Evolutionary conservation across 2,329 filamentous ascomycete species (phyloP).

Genomic region (Aspergillus fischeri): DNA sequence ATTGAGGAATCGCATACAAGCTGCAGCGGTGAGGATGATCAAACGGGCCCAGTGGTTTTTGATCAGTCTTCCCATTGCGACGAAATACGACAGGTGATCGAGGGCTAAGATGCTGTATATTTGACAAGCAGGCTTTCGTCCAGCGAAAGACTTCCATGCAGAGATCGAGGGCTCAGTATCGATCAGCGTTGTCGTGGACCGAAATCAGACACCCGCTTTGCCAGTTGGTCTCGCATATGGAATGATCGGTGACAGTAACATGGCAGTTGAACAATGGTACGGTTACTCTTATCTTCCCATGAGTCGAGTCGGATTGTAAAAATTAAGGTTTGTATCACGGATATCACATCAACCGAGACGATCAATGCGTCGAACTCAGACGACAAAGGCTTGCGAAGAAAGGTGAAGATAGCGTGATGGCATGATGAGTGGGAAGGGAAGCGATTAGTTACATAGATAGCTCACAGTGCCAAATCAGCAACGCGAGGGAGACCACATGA

Average conservation of each 20-base stretch:
- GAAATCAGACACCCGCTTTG: conserved; percentile 7
- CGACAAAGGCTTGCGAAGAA: background rate
- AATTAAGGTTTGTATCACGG: conserved; percentile 6
- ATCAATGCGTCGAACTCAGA: conserved; percentile 7
- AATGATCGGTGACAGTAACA: conserved; percentile 9
- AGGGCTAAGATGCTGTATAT: background rate
- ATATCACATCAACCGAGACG: conserved; percentile 11
- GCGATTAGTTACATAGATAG: conserved; percentile 12
- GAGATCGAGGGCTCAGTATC: background rate
- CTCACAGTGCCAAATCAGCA: conserved; percentile 9
- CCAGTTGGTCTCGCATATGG: conserved; percentile 1
- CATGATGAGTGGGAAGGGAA: conserved; percentile 5
- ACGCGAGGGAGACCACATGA: conserved; percentile 10
- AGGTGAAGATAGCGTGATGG: conserved; percentile 1
- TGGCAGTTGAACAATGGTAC: conserved; percentile 7
- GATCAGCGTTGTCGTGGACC: background rate
- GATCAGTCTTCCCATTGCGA: conserved; percentile 87
- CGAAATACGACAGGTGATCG: background rate
- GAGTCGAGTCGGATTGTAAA: background rate
- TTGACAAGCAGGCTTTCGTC: conserved; percentile 17
- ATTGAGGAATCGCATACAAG: conserved; percentile 54
- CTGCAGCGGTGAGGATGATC: conserved; percentile 80
- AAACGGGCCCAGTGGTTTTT: conserved; percentile 99
- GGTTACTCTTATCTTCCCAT: background rate
- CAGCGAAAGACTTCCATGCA: conserved; percentile 21